A percentile compares a stretch with the other conserved stretches of the same genome.
These are phyloP conservation scores for Hymenoscyphus occultus DNA, from an alignment of 2,329 filamentous ascomycete species.

Conservation along the genomic window DNA sequence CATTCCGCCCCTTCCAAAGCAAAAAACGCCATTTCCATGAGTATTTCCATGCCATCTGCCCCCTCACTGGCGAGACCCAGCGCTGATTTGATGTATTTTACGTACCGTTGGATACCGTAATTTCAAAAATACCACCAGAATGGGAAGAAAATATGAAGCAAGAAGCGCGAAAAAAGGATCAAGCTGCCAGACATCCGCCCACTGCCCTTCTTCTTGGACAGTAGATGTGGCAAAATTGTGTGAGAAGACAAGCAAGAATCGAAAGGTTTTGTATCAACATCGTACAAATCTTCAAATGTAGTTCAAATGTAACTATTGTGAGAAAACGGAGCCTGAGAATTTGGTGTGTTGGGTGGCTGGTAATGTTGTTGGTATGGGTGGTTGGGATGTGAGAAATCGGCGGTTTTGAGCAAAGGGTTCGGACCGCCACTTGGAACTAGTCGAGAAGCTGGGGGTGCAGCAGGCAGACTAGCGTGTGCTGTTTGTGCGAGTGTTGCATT, in stretches of 20 bases:
- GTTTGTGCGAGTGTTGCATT: constrained; percentile 24
- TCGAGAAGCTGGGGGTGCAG: constrained; percentile 25
- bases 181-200: not conserved
- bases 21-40: constrained; percentile 11
- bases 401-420: constrained; percentile 68
- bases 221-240: not conserved
- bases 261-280: not conserved
- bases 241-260: constrained; percentile 1
- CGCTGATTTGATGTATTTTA: not conserved
- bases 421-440: constrained; percentile 47
- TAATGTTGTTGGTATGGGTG: constrained; percentile 83
- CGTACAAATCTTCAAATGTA: constrained; percentile 4
- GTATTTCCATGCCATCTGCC: not conserved
- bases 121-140: not conserved
- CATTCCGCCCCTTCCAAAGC: not conserved
- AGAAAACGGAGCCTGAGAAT: constrained; percentile 37
- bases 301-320: constrained; percentile 27
- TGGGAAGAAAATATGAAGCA: not conserved
- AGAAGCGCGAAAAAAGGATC: not conserved
- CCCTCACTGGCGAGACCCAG: not conserved
- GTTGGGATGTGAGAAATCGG: constrained; percentile 73
- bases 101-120: not conserved
- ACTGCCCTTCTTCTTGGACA: not conserved
- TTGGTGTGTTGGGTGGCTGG: constrained; percentile 62
- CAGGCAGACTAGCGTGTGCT: constrained; percentile 25